phyloP scores from a whole-genome alignment of 169 alveolate genomes.

The Miamiensis avidus region DNA sequence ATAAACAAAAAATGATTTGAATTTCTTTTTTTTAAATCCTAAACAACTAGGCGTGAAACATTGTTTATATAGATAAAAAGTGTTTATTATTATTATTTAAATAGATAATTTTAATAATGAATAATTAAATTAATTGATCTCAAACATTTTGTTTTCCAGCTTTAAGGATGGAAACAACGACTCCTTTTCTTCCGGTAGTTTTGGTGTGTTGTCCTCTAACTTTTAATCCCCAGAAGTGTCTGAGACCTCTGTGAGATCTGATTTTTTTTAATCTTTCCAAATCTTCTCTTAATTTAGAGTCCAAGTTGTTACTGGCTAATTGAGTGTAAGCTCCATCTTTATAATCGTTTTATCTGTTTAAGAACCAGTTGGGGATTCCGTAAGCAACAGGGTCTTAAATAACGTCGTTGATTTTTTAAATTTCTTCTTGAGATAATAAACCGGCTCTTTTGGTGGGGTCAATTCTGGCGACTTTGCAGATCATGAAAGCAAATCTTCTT shows the following conservation, averaged over 20 bases:
- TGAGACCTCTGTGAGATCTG: conserved; percentile 96
- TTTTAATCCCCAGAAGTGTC: conserved; percentile 98
- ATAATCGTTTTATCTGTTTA: conserved; percentile 96
- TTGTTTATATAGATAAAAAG: too few species aligned
- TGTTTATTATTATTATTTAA: too few species aligned
- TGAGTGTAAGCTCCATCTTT: conserved; percentile 96
- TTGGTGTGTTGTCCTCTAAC: conserved; percentile 99
- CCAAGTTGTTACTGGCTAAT: conserved; percentile 94
- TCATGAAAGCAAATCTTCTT: conserved; percentile 95
- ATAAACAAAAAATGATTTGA: too few species aligned
- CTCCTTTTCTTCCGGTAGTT: conserved; percentile 99
- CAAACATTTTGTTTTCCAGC: neutral
- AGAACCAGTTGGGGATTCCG: conserved; percentile 98
- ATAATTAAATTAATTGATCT: too few species aligned
- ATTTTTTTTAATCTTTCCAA: conserved; percentile 98
- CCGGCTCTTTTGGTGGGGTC: conserved; percentile 99
- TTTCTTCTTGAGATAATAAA: conserved; percentile 95
- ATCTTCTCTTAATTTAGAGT: conserved; percentile 98
- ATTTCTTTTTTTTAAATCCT: too few species aligned
- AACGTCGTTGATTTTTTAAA: conserved; percentile 90
- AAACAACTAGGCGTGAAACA: too few species aligned
- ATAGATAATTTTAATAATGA: too few species aligned
- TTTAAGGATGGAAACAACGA: conserved; percentile 96
- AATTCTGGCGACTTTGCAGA: conserved; percentile 97
- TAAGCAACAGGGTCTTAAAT: conserved; percentile 93